Percentiles rank a stretch among this genome's conserved stretches.
Evolutionary conservation across 2,329 filamentous ascomycete species (phyloP).

Genomic region (Hypoxylon sp.): DNA sequence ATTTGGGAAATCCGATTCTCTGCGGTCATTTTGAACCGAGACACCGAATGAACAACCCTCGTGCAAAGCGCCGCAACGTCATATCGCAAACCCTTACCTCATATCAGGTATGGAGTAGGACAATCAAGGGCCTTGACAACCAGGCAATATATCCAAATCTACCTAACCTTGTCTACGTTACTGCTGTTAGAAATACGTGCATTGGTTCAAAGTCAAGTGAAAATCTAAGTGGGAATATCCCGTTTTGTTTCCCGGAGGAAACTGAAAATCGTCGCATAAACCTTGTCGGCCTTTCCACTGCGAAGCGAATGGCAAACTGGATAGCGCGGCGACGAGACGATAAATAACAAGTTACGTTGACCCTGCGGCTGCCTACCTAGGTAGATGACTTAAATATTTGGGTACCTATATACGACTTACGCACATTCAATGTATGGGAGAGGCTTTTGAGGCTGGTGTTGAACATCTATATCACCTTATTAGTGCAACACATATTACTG

Average conservation of each 20-base stretch:
- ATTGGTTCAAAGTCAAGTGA: constrained; percentile 8
- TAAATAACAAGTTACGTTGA: not conserved
- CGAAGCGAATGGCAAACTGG: not conserved
- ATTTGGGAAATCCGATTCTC: constrained; percentile 12
- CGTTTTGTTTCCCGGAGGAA: not conserved
- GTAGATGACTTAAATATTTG: not conserved
- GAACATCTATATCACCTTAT: not conserved
- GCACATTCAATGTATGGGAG: too few relatives aligned
- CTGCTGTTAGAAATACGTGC: not conserved
- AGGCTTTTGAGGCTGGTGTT: not conserved
- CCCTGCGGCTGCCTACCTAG: not conserved
- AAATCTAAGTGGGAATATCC: not conserved
- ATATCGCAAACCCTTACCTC: constrained; percentile 3
- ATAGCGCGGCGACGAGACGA: not conserved
- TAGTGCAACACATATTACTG: not conserved
- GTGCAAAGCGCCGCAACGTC: constrained; percentile 21
- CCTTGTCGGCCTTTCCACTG: not conserved
- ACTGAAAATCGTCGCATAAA: not conserved
- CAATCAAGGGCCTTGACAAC: not conserved
- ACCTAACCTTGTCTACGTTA: not conserved
- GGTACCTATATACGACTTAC: too few relatives aligned
- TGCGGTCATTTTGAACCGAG: constrained; percentile 6
- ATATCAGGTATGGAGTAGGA: not conserved
- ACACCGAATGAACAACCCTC: not conserved
- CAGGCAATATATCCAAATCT: not conserved